Base-by-base conservation (phyloP, 352 stramenopile species). In the Globisporangium uncinulatum region DNA sequence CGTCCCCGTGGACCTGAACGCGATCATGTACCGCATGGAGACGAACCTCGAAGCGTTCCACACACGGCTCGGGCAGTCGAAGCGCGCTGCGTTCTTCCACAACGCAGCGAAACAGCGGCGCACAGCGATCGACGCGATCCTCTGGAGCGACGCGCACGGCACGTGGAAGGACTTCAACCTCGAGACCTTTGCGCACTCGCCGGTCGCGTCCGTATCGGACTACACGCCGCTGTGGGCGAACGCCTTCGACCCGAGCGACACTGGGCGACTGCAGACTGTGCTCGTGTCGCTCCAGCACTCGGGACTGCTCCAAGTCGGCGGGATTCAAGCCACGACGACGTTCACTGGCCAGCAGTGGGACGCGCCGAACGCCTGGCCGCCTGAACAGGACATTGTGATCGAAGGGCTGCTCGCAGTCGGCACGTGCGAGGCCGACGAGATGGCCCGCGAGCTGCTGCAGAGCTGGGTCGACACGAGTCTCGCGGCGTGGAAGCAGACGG, bases 341-440 rank as follows among this genome's bases (percentile, higher is more conserved):
- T 76, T 76, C 51, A 89, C 86, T 13, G 86, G 86, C 0, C 81
- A 96, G 56, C 87, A 96, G 72, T 96, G 87, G 87, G 82, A 92
- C 46, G 71, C 82, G 19, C 87, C 87, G 0, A 95, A 95, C 37
- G 83, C 83, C 32, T 96, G 87, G 87, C 78, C 87, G 0, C 87
- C 87, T 0, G 71, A 92, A 61, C 83, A 95, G 57, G 74, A 91
- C 54, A 84, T 95, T 32, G 51, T 93, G 32, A 70, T 95, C 14
- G 80, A 92, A 72, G 88, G 85, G 1, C 67, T 96, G 54, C 62
- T 87, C 10, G 63, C 69, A 0, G 65, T 76, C 47, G 81, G 85
- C 56, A 76, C 69, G 0, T 61, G 58, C 0, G 70, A 87, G 52
- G 70, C 82, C 31, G 63, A 77, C 19, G 59, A 61, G 37, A 63